Base-by-base conservation (phyloP, 768 basidiomycete genomes). In the Boletus fagicola region DNA sequence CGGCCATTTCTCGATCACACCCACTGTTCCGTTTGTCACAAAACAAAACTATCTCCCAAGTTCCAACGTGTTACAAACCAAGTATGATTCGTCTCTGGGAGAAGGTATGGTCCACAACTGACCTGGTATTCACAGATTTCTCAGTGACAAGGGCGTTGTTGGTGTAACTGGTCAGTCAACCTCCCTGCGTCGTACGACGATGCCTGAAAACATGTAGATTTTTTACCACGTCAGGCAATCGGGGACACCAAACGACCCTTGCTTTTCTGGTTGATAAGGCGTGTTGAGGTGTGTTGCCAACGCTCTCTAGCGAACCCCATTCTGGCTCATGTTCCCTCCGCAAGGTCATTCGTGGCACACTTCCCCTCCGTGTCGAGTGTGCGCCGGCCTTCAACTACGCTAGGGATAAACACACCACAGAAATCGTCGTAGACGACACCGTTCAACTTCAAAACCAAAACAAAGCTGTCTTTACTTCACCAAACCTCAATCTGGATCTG, bases 341-440 rank as follows among this genome's bases (percentile, higher is more conserved):
- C 44, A 31, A 89, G 77, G 88, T 92, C 57, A 84, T 98, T 62
- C 88, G 96, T 18, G 96, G 96, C 1, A 80, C 69, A 8, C 76
- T 97, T 33, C 86, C 91, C 0, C 77, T 96, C 52, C 79, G 83
- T 56, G 80, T 98, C 72, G 92, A 98, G 75, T 94, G 92, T 65
- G 93, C 92, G 0, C 96, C 96, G 0, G 96, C 94, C 0, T 99
- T 99, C 83, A 88, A 97, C 72, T 99, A 99, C 65, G 94, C 93
- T 0, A 81, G 89, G 13, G 81, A 85, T 48, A 49, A 77, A 3
- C 96, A 98, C 71, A 82, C 78, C 9, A 88, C 89, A 1, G 69
- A 78, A 30, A 76, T 85, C 62, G 61, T 84, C 53, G 66, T 75
- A 18, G 84, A 87, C 65, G 62, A 78, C 65, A 75, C 81, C 47